Percentiles rank a stretch among this genome's conserved stretches.
Evolutionary conservation across 2,329 filamentous ascomycete genomes (phyloP).

Genomic region (Dothideomycetidae sp.): DNA sequence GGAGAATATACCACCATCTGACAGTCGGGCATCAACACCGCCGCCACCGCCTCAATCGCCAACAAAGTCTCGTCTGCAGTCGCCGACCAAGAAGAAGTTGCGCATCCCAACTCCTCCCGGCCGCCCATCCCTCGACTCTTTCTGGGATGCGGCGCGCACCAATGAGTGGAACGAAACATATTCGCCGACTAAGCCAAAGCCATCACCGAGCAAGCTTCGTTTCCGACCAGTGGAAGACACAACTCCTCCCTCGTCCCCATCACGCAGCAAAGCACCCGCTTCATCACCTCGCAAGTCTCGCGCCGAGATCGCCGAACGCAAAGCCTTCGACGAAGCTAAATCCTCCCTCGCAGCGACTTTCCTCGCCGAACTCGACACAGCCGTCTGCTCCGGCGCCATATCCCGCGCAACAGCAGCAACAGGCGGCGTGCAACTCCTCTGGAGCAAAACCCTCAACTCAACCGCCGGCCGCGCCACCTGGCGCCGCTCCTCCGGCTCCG

Average conservation of each 20-base stretch:
- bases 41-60: slow-evolving; percentile 25
- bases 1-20: slow-evolving; percentile 16
- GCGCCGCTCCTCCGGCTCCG: slow-evolving; percentile 19
- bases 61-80: slow-evolving; percentile 28
- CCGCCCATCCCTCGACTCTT: slow-evolving; percentile 39
- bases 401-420: slow-evolving; percentile 43
- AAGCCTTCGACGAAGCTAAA: slow-evolving; percentile 49
- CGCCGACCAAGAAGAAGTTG: slow-evolving; percentile 32
- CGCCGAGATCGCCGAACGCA: slow-evolving; percentile 32
- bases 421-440: slow-evolving; percentile 56
- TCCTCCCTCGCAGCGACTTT: slow-evolving; percentile 49
- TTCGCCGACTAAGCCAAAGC: slow-evolving; percentile 36
- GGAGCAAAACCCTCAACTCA: slow-evolving; percentile 66
- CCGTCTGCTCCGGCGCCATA: slow-evolving; percentile 48
- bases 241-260: slow-evolving; percentile 3
- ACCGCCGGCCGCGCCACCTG: slow-evolving; percentile 52
- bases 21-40: background rate
- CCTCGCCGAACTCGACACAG: slow-evolving; percentile 51
- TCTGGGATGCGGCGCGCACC: slow-evolving; percentile 45
- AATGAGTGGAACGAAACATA: slow-evolving; percentile 52
- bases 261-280: slow-evolving; percentile 14
- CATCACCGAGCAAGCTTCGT: slow-evolving; percentile 24
- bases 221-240: slow-evolving; percentile 10
- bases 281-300: slow-evolving; percentile 29
- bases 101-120: slow-evolving; percentile 42